A percentile compares a stretch with the other conserved stretches of the same genome.
These are phyloP conservation scores for Raffaelea albimanens DNA, from an alignment of 2,329 filamentous ascomycete genomes.

Conservation along the genomic window DNA sequence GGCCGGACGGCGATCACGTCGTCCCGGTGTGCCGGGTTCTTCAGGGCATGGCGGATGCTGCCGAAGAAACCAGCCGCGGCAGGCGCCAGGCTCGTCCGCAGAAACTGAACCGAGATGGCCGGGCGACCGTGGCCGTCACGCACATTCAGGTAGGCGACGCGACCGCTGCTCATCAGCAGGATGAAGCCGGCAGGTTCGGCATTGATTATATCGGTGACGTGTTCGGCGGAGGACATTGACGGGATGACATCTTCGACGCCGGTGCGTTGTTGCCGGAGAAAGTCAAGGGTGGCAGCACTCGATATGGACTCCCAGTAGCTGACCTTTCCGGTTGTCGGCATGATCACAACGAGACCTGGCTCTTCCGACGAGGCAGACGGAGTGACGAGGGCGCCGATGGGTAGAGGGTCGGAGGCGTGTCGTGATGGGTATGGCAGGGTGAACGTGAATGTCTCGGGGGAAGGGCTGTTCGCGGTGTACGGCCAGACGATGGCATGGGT, in stretches of 20 bases:
- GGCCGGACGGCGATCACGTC: constrained; percentile 74
- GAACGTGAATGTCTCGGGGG: constrained; percentile 72
- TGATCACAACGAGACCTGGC: constrained; percentile 77
- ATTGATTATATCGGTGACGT: constrained; percentile 66
- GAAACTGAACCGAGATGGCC: constrained; percentile 65
- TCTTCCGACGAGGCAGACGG: constrained; percentile 69
- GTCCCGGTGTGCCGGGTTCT: constrained; percentile 58
- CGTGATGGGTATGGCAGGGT: constrained; percentile 65
- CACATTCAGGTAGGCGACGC: constrained; percentile 77
- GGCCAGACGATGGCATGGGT: constrained; percentile 85
- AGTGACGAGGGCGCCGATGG: constrained; percentile 74
- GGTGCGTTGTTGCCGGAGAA: constrained; percentile 72
- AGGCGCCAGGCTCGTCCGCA: constrained; percentile 53
- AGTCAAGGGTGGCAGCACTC: constrained; percentile 72
- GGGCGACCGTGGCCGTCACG: constrained; percentile 82
- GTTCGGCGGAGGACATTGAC: constrained; percentile 70
- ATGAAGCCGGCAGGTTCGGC: constrained; percentile 83
- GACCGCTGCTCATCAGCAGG: constrained; percentile 73
- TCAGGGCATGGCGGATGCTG: constrained; percentile 68
- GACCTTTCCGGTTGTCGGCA: constrained; percentile 74
- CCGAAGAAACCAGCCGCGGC: constrained; percentile 63
- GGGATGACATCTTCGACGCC: constrained; percentile 68
- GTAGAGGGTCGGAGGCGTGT: constrained; percentile 59
- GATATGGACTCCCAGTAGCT: constrained; percentile 95
- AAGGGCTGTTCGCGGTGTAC: constrained; percentile 60